Evolutionary conservation across 352 stramenopile species (phyloP).

Genomic region (Pythium plurisporium): DNA sequence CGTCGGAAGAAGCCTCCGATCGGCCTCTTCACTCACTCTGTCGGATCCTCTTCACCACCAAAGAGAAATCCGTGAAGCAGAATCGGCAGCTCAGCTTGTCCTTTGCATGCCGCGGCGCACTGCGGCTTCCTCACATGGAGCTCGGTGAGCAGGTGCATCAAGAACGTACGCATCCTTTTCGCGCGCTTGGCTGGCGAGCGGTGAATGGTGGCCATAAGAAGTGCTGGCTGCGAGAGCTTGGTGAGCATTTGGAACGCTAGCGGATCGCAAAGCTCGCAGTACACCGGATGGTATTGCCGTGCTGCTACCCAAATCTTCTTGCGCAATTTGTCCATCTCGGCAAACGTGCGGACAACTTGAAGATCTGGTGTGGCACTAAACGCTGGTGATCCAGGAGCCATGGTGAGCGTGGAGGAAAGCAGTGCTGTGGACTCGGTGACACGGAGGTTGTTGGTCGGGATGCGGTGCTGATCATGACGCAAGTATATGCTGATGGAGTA

Average conservation of each 20-base stretch:
- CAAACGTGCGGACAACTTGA: constrained; percentile 47
- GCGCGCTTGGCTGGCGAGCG: background rate
- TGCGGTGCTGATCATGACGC: constrained; percentile 1
- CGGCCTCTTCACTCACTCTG: no score
- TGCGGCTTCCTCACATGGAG: background rate
- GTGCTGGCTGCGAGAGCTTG: background rate
- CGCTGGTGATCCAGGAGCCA: no score
- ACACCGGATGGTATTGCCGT: constrained; percentile 29
- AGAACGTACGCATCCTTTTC: constrained; percentile 12
- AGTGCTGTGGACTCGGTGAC: background rate
- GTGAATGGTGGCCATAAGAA: background rate
- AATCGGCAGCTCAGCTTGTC: constrained; percentile 7
- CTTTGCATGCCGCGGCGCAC: constrained; percentile 2
- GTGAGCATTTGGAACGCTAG: constrained; percentile 1
- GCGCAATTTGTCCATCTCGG: constrained; percentile 40
- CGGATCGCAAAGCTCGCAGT: constrained; percentile 53
- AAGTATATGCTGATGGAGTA: constrained; percentile 3
- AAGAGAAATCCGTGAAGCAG: constrained; percentile 13
- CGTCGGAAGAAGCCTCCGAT: no score
- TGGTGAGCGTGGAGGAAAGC: background rate
- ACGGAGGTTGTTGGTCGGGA: constrained; percentile 3
- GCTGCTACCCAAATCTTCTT: constrained; percentile 35
- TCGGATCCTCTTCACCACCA: background rate
- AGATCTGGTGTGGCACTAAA: no score
- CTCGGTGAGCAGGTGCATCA: background rate